Percentiles rank a stretch among this genome's conserved stretches.
These are phyloP conservation scores for Glutinoglossum americanum DNA, from an alignment of 495 filamentous ascomycete species.

Conservation along the genomic window DNA sequence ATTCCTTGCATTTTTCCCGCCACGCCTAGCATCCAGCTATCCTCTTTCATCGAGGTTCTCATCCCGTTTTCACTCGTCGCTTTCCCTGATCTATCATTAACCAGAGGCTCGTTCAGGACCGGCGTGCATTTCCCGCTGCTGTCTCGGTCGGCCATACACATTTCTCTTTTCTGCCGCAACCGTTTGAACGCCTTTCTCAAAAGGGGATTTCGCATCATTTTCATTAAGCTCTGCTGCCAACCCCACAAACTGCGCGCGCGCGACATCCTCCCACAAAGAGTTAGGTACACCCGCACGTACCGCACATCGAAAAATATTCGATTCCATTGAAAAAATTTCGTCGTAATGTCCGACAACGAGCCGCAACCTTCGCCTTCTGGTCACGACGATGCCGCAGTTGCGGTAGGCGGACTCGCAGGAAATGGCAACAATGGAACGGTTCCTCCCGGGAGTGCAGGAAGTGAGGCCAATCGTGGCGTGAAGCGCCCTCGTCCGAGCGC, in stretches of 20 bases:
- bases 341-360: conserved; percentile 15
- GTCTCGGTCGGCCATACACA: conserved; percentile 1
- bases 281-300: conserved; percentile 2
- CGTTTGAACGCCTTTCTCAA: conserved; percentile 1
- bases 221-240: not conserved
- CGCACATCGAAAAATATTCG: not conserved
- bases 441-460: conserved; percentile 18
- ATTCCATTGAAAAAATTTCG: not conserved
- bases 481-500: conserved; percentile 73
- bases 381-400: conserved; percentile 21
- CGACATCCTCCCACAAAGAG: conserved; percentile 3
- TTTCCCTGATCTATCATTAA: conserved; percentile 5
- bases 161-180: not conserved
- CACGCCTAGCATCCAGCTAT: conserved; percentile 1
- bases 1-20: conserved; percentile 5
- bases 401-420: conserved; percentile 35
- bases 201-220: not conserved
- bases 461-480: conserved; percentile 47
- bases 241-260: not conserved
- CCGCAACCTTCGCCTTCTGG: conserved; percentile 20
- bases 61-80: conserved; percentile 2
- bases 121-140: conserved; percentile 2
- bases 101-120: conserved; percentile 3
- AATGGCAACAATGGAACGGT: conserved; percentile 33
- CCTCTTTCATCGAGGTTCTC: conserved; percentile 3